These are phyloP conservation scores for Lathyrus aphaca DNA, from an alignment of 306 rosid species.

Conservation along the genomic window DNA sequence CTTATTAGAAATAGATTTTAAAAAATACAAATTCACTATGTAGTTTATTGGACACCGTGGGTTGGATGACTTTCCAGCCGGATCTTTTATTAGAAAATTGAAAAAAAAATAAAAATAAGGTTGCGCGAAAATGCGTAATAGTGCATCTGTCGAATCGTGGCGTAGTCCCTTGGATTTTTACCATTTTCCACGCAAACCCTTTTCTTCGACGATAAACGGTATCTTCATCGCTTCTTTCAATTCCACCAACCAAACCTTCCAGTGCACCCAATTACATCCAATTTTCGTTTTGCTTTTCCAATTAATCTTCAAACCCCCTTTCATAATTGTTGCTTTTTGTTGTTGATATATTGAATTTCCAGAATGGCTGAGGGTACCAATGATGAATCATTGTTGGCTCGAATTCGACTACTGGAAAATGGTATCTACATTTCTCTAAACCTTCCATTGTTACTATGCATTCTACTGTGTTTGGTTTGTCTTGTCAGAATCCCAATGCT, in stretches of 20 bases:
- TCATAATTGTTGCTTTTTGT: background rate
- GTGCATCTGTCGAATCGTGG: background rate
- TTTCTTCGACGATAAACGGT: too few relatives aligned
- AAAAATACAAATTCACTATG: too few relatives aligned
- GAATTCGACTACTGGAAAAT: constrained; percentile 73
- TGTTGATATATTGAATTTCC: background rate
- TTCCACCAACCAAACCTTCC: too few relatives aligned
- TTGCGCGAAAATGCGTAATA: background rate
- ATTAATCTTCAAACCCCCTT: too few relatives aligned
- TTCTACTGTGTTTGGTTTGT: too few relatives aligned
- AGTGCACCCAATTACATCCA: too few relatives aligned
- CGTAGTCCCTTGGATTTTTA: background rate
- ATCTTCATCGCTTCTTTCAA: background rate
- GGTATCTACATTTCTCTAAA: constrained; percentile 50
- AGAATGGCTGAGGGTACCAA: constrained; percentile 51
- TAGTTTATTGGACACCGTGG: too few relatives aligned
- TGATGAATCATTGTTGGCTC: constrained; percentile 56
- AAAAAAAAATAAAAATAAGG: too few relatives aligned
- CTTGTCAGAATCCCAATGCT: background rate
- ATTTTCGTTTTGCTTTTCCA: too few relatives aligned
- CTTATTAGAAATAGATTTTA: too few relatives aligned
- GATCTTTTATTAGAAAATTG: too few relatives aligned
- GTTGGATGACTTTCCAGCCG: too few relatives aligned
- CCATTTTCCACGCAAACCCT: constrained; percentile 5
- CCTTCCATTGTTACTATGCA: background rate